Evolutionary conservation across 495 filamentous ascomycete species (phyloP), one percentile per base, ranked within the genome.

Genomic region (Glarea lozoyensis): DNA sequence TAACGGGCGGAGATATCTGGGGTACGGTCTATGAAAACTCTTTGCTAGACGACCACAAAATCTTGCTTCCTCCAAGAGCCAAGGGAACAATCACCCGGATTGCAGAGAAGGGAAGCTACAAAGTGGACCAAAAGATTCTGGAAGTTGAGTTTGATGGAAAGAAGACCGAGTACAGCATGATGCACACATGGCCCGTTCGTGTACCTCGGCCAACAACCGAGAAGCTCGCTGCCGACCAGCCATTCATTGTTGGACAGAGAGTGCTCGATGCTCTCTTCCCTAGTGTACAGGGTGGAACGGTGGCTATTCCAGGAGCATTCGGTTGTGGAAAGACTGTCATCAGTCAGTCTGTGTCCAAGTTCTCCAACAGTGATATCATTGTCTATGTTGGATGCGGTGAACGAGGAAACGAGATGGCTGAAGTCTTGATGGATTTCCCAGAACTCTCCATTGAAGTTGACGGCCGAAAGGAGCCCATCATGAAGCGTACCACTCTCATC

Each of bases 241-340:
- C 93, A 24, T 88, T 97, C 67, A 76, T 99, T 54, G 92, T 97
- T 57, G 92, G 92, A 13, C 92, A 97, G 70, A 77, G 92, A 60
- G 92, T 99, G 55, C 70, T 97, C 54, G 92, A 99, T 61, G 84
- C 92, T 57, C 78, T 99, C n/a, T 99, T 94, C 70, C 93, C 92
- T 33, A 88, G 82, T 68, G 92, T 97, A 1, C 88, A 94, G 64
- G 92, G 92, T 57, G 92, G 92, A 50, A 99, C 92, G 25, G 88
- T 97, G 40, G 93, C 88, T 57, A 99, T 99, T 58, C 92, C 92
- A 10, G 93, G 92, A 58, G 92, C 92, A 62, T 99, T 99, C 63
- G 93, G 92, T 50, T 99, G 93, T 60, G 92, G 92, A 53, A 99
- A 99, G 78, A 99, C 92, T 48, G 92, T 99, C 63, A 99, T 99